Evolutionary conservation across 2,329 filamentous ascomycete genomes (phyloP), one percentile per base, ranked within the genome.

Genomic region (Trichophyton benhamiae): DNA sequence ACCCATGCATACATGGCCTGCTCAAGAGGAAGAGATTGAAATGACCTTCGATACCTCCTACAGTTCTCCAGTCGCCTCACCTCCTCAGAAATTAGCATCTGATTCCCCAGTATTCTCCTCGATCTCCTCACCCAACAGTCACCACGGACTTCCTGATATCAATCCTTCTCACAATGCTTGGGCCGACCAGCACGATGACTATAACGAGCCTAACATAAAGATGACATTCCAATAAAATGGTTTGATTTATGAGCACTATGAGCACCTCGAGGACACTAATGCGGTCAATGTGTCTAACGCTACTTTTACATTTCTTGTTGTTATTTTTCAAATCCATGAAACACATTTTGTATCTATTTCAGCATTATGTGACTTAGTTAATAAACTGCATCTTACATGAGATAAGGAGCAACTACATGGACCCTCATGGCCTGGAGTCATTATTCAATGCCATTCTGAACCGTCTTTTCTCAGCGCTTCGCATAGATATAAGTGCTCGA

Each of bases 1-100:
- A 4, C 4, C 38, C 7, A 33, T 11, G 11, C 27, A 58, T 41
- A 49, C 60, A 38, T 64, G 62, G 62, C 30, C 60, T 8, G 20
- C 15, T 36, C 65, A 65, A 15, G 70, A 75, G 53, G 72, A 75
- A 44, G 68, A 71, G 22, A 58, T 88, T 5, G 80, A 85, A 66
- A 87, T 90, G 86, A 86, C 84, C 1, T 91, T 90, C 71, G 87
- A 89, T 69, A 84, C 82, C 7, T 78, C 81, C 1, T 87, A 82
- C 65, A 72, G 80, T 46, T 78, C 78, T 62, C 46, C 61, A 30
- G 27, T 53, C 25, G 52, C 58, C 15, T 58, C 58, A 1, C 52
- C 44, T 11, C 46, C 41, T 36, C 27, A 58, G 41, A 58, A 44
- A 11, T 58, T 25, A 6, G 57, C 1, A 13, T 38, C 15, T 36